phyloP scores from a whole-genome alignment of 2,329 filamentous ascomycete genomes.

The Pezicula radicicola region DNA sequence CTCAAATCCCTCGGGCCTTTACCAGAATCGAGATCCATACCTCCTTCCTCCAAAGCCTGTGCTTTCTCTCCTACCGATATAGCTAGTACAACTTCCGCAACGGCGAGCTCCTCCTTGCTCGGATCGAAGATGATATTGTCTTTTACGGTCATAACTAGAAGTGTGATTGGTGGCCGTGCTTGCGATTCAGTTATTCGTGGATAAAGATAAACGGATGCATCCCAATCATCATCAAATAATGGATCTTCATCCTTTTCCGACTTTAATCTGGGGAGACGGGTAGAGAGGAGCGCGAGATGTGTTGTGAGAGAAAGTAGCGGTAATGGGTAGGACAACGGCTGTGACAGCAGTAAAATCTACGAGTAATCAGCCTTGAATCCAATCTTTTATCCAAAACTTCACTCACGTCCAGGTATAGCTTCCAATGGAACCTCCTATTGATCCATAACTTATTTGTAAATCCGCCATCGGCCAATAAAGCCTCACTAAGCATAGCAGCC shows the following conservation, averaged over 20 bases:
- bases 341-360: slow-evolving; percentile 89
- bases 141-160: slow-evolving; percentile 84
- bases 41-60: slow-evolving; percentile 18
- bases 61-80: slow-evolving; percentile 65
- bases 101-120: slow-evolving; percentile 83
- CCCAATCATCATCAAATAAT: slow-evolving; percentile 98
- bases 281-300: slow-evolving; percentile 87
- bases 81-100: slow-evolving; percentile 85
- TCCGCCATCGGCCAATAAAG: slow-evolving; percentile 69
- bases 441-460: slow-evolving; percentile 76
- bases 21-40: slow-evolving; percentile 40
- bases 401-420: slow-evolving; percentile 88
- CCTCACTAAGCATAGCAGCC: slow-evolving; percentile 84
- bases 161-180: slow-evolving; percentile 75
- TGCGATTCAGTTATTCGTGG: slow-evolving; percentile 22
- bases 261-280: slow-evolving; percentile 78
- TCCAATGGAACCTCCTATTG: slow-evolving; percentile 93
- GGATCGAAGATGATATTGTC: slow-evolving; percentile 94
- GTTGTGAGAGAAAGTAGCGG: slow-evolving; percentile 90
- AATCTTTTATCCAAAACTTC: slow-evolving; percentile 2
- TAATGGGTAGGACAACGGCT: slow-evolving; percentile 86
- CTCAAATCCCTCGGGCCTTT: slow-evolving; percentile 41
- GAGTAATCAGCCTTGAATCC: slow-evolving; percentile 2
- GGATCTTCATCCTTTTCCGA: slow-evolving; percentile 94
- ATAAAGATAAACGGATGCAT: slow-evolving; percentile 75